These are phyloP conservation scores for Dissophora ornata DNA, from an alignment of 192 early-diverging fungal species.

Conservation along the genomic window DNA sequence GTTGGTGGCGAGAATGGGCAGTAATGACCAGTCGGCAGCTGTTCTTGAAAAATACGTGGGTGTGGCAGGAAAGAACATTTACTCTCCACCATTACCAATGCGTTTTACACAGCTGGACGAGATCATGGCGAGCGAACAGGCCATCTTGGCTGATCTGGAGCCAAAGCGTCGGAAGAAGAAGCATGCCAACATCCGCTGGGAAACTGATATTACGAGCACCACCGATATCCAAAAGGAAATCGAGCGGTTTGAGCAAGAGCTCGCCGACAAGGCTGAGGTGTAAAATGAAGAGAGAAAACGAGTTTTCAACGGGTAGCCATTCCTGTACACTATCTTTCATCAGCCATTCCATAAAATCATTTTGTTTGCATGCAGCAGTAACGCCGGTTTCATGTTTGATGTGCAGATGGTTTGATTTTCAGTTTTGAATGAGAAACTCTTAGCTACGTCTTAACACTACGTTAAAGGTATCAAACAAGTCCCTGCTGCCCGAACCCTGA, in stretches of 20 bases:
- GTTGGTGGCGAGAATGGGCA: conserved; percentile 30
- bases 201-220: no score
- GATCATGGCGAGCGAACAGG: not conserved
- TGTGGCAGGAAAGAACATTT: conserved; percentile 29
- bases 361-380: no score
- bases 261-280: no score
- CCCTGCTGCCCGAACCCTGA: conserved; percentile 33
- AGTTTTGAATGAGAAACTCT: no score
- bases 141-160: not conserved
- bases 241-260: not conserved
- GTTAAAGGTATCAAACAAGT: conserved; percentile 17
- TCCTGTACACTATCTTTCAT: no score
- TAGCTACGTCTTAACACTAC: no score
- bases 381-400: no score
- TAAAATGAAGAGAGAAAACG: no score
- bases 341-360: no score
- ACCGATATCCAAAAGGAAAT: not conserved
- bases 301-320: no score
- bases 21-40: not conserved
- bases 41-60: conserved; percentile 17
- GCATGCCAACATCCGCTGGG: no score
- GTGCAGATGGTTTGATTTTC: no score
- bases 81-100: not conserved
- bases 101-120: not conserved
- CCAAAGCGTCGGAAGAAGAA: not conserved